phyloP scores from a whole-genome alignment of 495 filamentous ascomycete species.

The Trypethelium eluteriae region DNA sequence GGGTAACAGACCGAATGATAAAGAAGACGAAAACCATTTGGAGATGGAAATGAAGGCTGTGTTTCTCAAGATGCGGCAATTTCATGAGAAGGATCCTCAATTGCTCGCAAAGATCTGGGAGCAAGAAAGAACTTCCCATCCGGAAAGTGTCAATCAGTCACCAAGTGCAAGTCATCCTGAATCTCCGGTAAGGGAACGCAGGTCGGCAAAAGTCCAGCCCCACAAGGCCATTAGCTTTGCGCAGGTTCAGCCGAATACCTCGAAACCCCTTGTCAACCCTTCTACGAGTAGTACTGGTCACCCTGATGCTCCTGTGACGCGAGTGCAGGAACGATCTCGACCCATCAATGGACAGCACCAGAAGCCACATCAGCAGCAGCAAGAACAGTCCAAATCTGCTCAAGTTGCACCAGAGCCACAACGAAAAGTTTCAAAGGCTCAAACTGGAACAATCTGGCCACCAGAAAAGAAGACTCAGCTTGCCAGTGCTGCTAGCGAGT shows the following conservation, averaged over 20 bases:
- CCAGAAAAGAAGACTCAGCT: slow-evolving; percentile 32
- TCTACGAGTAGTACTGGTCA: background rate
- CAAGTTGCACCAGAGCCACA: slow-evolving; percentile 9
- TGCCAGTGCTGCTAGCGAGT: slow-evolving; percentile 27
- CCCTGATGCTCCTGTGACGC: background rate
- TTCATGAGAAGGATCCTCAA: slow-evolving; percentile 34
- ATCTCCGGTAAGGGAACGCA: background rate
- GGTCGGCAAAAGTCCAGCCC: background rate
- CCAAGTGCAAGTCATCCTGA: slow-evolving; percentile 4
- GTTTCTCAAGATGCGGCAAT: slow-evolving; percentile 38
- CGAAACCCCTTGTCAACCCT: background rate
- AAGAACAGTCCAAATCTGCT: background rate
- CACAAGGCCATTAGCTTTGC: background rate
- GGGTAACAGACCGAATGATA: background rate
- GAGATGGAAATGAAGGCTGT: slow-evolving; percentile 32
- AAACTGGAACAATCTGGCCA: slow-evolving; percentile 33
- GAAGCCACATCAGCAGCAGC: background rate
- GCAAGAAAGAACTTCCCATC: slow-evolving; percentile 30
- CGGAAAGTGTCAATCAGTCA: background rate
- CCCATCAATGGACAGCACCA: background rate
- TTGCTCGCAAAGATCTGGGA: slow-evolving; percentile 37
- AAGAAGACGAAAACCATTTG: slow-evolving; percentile 2
- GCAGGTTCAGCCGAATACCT: background rate
- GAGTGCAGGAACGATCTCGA: background rate
- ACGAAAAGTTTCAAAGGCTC: slow-evolving; percentile 2